Conservation (phyloP, 192 early-diverging fungal genomes). For the Podila minutissima region DNA sequence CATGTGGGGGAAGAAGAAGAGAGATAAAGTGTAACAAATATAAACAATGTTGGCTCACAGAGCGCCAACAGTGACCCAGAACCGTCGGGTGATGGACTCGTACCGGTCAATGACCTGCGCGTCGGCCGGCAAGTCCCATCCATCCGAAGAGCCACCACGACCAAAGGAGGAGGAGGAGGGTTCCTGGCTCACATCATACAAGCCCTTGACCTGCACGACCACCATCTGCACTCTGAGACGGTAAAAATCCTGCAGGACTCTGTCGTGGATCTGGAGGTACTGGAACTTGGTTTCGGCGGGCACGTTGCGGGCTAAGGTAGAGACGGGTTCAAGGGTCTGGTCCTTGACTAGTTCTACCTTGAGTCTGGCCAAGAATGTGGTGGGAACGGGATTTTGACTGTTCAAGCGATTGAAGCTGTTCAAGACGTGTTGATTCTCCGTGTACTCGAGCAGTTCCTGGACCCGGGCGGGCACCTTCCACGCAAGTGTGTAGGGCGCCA, state of each 20-base stretch:
- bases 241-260: constrained; percentile 27
- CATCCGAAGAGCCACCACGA: constrained; percentile 1
- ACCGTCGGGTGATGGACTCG: constrained; percentile 35
- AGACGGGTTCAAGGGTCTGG: constrained; percentile 11
- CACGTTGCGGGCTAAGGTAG: constrained; percentile 22
- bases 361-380: constrained; percentile 16
- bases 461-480: constrained; percentile 36
- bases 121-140: constrained; percentile 33
- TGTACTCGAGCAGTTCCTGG: constrained; percentile 26
- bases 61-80: constrained; percentile 32
- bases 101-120: constrained; percentile 34
- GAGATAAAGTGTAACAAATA: neutral
- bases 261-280: constrained; percentile 28
- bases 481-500: constrained; percentile 33
- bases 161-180: neutral
- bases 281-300: constrained; percentile 37
- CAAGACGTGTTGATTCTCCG: neutral
- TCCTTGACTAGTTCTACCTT: constrained; percentile 28
- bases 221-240: constrained; percentile 39
- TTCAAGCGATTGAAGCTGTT: constrained; percentile 15
- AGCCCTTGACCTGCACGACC: constrained; percentile 22
- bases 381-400: neutral
- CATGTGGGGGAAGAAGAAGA: neutral
- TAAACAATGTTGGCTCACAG: constrained; percentile 1
- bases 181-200: neutral